These are phyloP conservation scores for Thecaphora thlaspeos DNA, from an alignment of 1,284 basidiomycete species.

Conservation along the genomic window DNA sequence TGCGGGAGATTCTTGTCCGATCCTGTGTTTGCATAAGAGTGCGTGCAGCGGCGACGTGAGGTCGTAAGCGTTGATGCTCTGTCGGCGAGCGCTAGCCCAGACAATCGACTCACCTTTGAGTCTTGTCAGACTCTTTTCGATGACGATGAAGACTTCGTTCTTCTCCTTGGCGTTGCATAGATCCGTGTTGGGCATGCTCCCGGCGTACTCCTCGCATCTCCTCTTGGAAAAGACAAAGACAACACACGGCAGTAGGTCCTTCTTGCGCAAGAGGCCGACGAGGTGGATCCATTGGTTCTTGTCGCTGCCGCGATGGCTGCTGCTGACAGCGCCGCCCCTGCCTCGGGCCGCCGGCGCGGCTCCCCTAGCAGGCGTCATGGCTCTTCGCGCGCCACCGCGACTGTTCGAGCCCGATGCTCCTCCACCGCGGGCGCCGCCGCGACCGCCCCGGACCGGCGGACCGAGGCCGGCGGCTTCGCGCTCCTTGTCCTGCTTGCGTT, in stretches of 20 bases:
- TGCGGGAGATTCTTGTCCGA: constrained; percentile 93
- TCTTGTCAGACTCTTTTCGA: constrained; percentile 86
- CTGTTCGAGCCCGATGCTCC: constrained; percentile 29
- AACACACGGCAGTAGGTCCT: constrained; percentile 84
- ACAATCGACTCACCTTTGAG: constrained; percentile 71
- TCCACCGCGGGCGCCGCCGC: constrained; percentile 55
- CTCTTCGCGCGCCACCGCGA: constrained; percentile 24
- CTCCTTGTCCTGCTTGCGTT: constrained; percentile 95
- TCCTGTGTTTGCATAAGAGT: constrained; percentile 56
- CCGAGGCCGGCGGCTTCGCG: constrained; percentile 81
- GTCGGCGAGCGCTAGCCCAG: too few species aligned
- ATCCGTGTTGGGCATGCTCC: constrained; percentile 82
- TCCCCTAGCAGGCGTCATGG: constrained; percentile 52
- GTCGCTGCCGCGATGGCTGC: constrained; percentile 64
- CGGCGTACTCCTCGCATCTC: constrained; percentile 92
- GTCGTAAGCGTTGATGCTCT: not conserved
- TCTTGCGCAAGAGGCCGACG: constrained; percentile 80
- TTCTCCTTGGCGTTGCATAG: constrained; percentile 82
- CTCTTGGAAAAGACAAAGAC: constrained; percentile 98
- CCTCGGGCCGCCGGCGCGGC: constrained; percentile 56
- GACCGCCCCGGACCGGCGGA: constrained; percentile 66
- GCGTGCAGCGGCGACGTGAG: not conserved
- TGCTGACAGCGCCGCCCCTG: constrained; percentile 57
- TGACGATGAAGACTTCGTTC: constrained; percentile 91
- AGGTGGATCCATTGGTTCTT: constrained; percentile 93